Percentiles rank a stretch among this genome's conserved stretches.
Evolutionary conservation across 495 filamentous ascomycete genomes (phyloP).

Genomic region (Penicillium cosmopolitanum): DNA sequence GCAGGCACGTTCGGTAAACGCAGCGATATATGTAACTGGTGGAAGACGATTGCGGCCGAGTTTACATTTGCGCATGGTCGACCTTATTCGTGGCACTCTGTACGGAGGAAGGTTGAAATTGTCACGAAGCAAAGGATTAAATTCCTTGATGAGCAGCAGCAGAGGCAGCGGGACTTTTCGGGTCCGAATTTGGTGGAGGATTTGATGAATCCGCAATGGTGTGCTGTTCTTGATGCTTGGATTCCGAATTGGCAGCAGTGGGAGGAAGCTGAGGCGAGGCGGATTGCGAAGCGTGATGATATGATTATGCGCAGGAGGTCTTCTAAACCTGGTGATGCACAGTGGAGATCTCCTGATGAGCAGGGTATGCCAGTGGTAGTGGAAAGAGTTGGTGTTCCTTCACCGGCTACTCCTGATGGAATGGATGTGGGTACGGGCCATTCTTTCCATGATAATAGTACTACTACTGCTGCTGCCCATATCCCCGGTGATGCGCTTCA

Average conservation of each 20-base stretch:
- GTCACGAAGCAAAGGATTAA: constrained; percentile 51
- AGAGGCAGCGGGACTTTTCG: constrained; percentile 15
- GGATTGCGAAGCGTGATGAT: constrained; percentile 48
- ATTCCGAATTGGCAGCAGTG: constrained; percentile 49
- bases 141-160: constrained; percentile 41
- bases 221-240: constrained; percentile 46
- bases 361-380: background rate
- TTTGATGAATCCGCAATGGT: constrained; percentile 45
- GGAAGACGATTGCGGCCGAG: constrained; percentile 45
- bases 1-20: constrained; percentile 45
- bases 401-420: constrained; percentile 6
- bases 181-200: constrained; percentile 26
- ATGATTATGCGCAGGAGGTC: constrained; percentile 45
- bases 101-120: constrained; percentile 50
- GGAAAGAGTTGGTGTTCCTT: constrained; percentile 2
- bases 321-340: constrained; percentile 13
- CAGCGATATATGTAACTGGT: constrained; percentile 54
- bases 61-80: constrained; percentile 45
- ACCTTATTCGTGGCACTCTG: constrained; percentile 52
- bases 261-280: constrained; percentile 42
- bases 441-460: constrained; percentile 9
- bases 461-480: background rate
- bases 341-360: constrained; percentile 2
- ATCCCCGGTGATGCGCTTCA: constrained; percentile 2
- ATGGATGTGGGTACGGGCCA: constrained; percentile 4